Evolutionary conservation across 2,329 filamentous ascomycete species (phyloP).

Genomic region (Cladophialophora chaetospira): DNA sequence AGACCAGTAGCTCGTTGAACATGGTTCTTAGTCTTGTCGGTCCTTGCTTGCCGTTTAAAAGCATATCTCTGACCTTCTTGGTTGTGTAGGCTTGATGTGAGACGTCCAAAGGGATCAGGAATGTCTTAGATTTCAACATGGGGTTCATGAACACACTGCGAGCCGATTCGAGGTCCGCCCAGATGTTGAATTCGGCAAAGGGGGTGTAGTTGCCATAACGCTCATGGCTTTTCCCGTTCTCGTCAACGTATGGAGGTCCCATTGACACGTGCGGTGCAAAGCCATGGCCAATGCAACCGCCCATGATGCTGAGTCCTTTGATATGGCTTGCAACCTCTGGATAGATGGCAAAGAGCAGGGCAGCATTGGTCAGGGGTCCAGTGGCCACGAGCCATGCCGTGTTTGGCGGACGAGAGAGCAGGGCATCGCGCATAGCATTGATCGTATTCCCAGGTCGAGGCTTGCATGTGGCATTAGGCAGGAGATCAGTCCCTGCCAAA

Average conservation of each 20-base stretch:
- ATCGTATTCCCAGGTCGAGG: slow-evolving; percentile 64
- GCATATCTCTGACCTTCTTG: slow-evolving; percentile 63
- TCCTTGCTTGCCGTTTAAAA: slow-evolving; percentile 54
- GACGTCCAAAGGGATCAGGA: slow-evolving; percentile 81
- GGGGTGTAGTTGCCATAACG: slow-evolving; percentile 62
- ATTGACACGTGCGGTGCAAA: slow-evolving; percentile 75
- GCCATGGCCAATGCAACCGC: slow-evolving; percentile 75
- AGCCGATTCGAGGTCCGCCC: slow-evolving; percentile 85
- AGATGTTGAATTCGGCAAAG: slow-evolving; percentile 84
- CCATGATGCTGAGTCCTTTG: slow-evolving; percentile 84
- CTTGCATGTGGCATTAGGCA: slow-evolving; percentile 65
- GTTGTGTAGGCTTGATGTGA: slow-evolving; percentile 88
- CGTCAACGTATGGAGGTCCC: slow-evolving; percentile 63
- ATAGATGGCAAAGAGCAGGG: slow-evolving; percentile 70
- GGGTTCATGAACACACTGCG: slow-evolving; percentile 70
- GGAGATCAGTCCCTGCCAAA: slow-evolving; percentile 80
- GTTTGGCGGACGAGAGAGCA: slow-evolving; percentile 53
- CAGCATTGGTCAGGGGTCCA: slow-evolving; percentile 83
- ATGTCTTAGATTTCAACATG: slow-evolving; percentile 71
- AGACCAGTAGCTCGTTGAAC: slow-evolving; percentile 81
- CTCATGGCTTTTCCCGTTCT: slow-evolving; percentile 34
- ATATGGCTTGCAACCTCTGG: slow-evolving; percentile 74
- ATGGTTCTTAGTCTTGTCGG: slow-evolving; percentile 67
- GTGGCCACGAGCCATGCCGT: slow-evolving; percentile 85
- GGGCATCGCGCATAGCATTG: slow-evolving; percentile 56